These are phyloP conservation scores for Verticillium dahliae DNA, from an alignment of 2,329 filamentous ascomycete genomes.

Conservation along the genomic window DNA sequence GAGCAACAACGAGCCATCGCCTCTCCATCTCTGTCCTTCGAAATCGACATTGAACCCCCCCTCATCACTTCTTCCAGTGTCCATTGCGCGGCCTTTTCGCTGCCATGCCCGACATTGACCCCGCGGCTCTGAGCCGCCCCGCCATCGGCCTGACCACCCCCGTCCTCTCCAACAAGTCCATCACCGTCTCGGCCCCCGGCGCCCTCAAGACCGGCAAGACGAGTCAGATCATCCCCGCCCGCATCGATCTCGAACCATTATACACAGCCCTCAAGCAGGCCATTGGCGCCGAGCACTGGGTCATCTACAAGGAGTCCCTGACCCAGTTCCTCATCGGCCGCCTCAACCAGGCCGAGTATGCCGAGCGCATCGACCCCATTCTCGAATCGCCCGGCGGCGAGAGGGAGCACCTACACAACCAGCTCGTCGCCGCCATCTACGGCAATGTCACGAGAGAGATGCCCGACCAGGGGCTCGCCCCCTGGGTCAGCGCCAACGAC, in stretches of 20 bases:
- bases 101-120: slow-evolving; percentile 64
- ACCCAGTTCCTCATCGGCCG: slow-evolving; percentile 58
- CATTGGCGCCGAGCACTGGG: slow-evolving; percentile 57
- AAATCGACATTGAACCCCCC: not conserved
- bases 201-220: slow-evolving; percentile 49
- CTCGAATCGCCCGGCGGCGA: slow-evolving; percentile 51
- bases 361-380: slow-evolving; percentile 53
- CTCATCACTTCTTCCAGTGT: not conserved
- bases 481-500: slow-evolving; percentile 67
- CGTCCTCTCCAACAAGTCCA: slow-evolving; percentile 49
- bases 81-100: not conserved
- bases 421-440: slow-evolving; percentile 60
- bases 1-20: slow-evolving; percentile 5
- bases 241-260: slow-evolving; percentile 61
- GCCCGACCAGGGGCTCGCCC: slow-evolving; percentile 58
- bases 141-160: slow-evolving; percentile 52
- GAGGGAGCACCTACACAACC: slow-evolving; percentile 59
- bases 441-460: slow-evolving; percentile 64
- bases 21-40: slow-evolving; percentile 2
- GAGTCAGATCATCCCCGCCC: slow-evolving; percentile 56
- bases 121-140: slow-evolving; percentile 60
- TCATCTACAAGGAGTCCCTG: slow-evolving; percentile 55
- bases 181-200: slow-evolving; percentile 44
- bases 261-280: slow-evolving; percentile 55
- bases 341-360: slow-evolving; percentile 56